Conservation (phyloP, 2,329 filamentous ascomycete genomes). For the Aspergillus sp. region DNA sequence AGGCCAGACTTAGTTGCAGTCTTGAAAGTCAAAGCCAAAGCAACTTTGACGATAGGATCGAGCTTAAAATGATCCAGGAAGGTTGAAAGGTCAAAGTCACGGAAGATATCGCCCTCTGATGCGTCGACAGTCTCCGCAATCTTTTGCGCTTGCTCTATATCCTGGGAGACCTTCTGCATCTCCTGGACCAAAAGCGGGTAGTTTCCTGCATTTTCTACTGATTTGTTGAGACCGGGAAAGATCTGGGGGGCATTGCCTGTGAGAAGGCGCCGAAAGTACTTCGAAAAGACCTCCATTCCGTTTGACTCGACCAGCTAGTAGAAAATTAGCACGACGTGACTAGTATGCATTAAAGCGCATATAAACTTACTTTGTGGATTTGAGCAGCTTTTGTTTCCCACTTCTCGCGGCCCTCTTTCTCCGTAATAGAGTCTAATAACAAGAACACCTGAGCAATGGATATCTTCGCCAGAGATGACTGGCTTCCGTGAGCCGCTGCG, state of each 20-base stretch:
- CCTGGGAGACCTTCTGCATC: conserved; percentile 79
- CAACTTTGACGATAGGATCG: conserved; percentile 81
- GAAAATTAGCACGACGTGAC: background rate
- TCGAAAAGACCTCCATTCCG: conserved; percentile 98
- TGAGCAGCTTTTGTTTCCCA: conserved; percentile 90
- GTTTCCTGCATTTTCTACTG: conserved; percentile 73
- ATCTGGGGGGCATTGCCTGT: conserved; percentile 88
- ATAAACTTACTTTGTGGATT: conserved; percentile 73
- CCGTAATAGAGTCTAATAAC: conserved; percentile 88
- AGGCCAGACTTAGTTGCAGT: conserved; percentile 76
- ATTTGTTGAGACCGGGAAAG: conserved; percentile 75
- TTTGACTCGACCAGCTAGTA: conserved; percentile 86
- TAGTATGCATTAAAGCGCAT: background rate
- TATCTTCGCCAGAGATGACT: conserved; percentile 78
- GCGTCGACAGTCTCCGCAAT: conserved; percentile 93
- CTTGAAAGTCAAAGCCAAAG: conserved; percentile 87
- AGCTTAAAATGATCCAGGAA: conserved; percentile 97
- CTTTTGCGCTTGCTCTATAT: conserved; percentile 79
- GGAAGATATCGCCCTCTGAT: conserved; percentile 87
- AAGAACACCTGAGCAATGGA: conserved; percentile 94
- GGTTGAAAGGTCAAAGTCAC: conserved; percentile 91
- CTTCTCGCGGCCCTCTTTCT: conserved; percentile 88
- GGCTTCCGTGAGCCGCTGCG: conserved; percentile 45
- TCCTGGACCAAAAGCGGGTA: conserved; percentile 80
- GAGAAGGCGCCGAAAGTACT: conserved; percentile 91